These are phyloP conservation scores for Teratosphaeria pseudoeucalypti DNA, from an alignment of 2,329 filamentous ascomycete genomes.

Conservation along the genomic window DNA sequence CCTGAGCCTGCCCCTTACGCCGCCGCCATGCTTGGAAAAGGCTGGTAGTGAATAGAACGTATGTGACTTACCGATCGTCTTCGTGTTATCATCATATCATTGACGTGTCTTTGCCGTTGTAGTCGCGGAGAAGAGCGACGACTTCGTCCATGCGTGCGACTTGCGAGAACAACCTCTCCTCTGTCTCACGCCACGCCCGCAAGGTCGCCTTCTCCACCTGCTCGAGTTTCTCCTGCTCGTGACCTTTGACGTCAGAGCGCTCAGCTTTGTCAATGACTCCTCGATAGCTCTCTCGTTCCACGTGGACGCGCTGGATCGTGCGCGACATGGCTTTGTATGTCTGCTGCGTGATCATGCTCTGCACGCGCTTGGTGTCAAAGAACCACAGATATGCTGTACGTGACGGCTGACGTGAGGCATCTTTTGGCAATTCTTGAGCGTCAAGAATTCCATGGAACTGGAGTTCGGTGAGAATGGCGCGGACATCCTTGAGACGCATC, in stretches of 20 bases:
- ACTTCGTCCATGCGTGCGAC: slow-evolving; percentile 74
- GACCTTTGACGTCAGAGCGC: slow-evolving; percentile 73
- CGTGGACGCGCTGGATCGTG: slow-evolving; percentile 66
- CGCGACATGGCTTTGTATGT: slow-evolving; percentile 85
- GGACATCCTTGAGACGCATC: slow-evolving; percentile 75
- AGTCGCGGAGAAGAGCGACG: slow-evolving; percentile 69
- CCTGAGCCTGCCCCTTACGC: not conserved
- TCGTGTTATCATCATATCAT: not conserved
- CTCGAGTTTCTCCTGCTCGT: slow-evolving; percentile 70
- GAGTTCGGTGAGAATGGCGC: slow-evolving; percentile 74
- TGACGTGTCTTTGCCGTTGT: slow-evolving; percentile 15
- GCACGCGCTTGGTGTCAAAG: slow-evolving; percentile 67
- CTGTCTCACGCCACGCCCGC: slow-evolving; percentile 50
- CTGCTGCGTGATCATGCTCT: slow-evolving; percentile 62
- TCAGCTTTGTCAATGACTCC: slow-evolving; percentile 72
- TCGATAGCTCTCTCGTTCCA: slow-evolving; percentile 61
- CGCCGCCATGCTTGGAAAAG: slow-evolving; percentile 3
- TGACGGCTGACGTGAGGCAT: slow-evolving; percentile 68
- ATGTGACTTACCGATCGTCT: not conserved
- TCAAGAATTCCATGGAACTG: slow-evolving; percentile 80
- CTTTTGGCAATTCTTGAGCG: slow-evolving; percentile 86
- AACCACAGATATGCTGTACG: slow-evolving; percentile 87
- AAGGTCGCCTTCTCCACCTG: slow-evolving; percentile 61
- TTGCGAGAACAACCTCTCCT: slow-evolving; percentile 67
- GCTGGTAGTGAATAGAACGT: not conserved